Base-by-base conservation (phyloP, 345 rosid genomes). In the Populus simonii region DNA sequence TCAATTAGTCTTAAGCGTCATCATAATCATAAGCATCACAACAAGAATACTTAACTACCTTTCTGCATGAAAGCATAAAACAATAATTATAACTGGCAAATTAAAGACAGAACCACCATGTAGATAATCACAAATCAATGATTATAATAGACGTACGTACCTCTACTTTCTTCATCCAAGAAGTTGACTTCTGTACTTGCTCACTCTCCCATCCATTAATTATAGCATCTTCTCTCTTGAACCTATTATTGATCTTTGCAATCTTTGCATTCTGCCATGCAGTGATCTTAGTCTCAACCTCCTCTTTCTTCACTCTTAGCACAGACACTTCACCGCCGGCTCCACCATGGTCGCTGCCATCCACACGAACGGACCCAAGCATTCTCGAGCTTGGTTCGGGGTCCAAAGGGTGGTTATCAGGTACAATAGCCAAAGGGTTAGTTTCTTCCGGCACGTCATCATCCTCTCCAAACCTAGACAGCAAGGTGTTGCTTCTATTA, bases 111-210 rank as follows among this genome's bases (percentile, higher is more conserved):
- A 71, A 47, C 38, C 23, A 29, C 9, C 23, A 17, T 16, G 53
- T 38, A 31, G 47, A 59, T 43, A 68, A 66, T 47, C 66, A 35
- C 20, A 38, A 31, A 22, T 36, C 43, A 23, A 43, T 5, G 11
- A 33, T 39, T 53, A 66, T 70, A 17, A 33, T 17, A 3, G 18
- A 4, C 7, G 0, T 5, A 82, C 43, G 49, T 83, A 96, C 99
- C 98, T 96, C 99, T 75, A 93, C 84, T 86, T 90, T 96, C 80
- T 92, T 96, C 94, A 96, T 89, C 93, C 93, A 90, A 82, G 94
- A 90, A 72, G 80, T 87, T 22, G 98, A 88, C 82, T 87, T 91
- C 35, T 91, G 94, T 2, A 91, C 89, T 67, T 93, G 97, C 76
- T 96, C 98, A 41, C 89, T 84, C 57, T 93, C 92, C 99, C 96